Conservation (phyloP, 2,329 filamentous ascomycete genomes). For the Diaporthe longicolla region DNA sequence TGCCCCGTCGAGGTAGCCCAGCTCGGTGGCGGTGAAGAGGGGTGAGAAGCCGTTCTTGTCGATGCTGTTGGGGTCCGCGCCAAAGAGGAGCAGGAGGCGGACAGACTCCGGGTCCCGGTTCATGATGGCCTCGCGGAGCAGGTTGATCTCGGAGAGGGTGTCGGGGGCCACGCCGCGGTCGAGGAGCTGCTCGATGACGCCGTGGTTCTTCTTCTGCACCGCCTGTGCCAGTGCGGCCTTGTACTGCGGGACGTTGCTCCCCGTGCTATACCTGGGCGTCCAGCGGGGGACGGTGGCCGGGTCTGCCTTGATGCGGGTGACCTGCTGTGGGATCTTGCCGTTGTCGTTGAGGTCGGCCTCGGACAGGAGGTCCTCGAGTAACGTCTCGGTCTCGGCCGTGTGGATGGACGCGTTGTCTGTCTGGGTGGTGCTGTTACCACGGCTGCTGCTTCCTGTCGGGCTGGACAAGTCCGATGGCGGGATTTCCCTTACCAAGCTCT, state of each 20-base stretch:
- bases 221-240: conserved; percentile 66
- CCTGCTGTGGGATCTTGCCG: conserved; percentile 53
- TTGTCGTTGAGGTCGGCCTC: conserved; percentile 55
- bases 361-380: conserved; percentile 53
- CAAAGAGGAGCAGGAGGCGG: conserved; percentile 69
- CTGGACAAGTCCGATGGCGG: conserved; percentile 41
- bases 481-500: conserved; percentile 35
- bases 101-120: conserved; percentile 67
- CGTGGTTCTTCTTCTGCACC: conserved; percentile 70
- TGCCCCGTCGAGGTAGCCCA: conserved; percentile 69
- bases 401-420: conserved; percentile 49
- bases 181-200: conserved; percentile 69
- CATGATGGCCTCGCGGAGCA: conserved; percentile 67
- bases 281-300: conserved; percentile 66
- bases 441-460: conserved; percentile 34
- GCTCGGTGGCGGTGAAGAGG: conserved; percentile 65
- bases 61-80: conserved; percentile 67
- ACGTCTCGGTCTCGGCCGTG: conserved; percentile 52
- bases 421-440: conserved; percentile 39
- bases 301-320: conserved; percentile 65
- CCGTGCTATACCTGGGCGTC: conserved; percentile 61
- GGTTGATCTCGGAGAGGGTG: conserved; percentile 59
- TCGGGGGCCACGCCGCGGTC: conserved; percentile 70
- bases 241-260: conserved; percentile 59
- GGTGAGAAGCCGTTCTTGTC: conserved; percentile 66